Evolutionary conservation across 1,139 yeast species (phyloP).

Genomic region (Pichia sorboxylosa): DNA sequence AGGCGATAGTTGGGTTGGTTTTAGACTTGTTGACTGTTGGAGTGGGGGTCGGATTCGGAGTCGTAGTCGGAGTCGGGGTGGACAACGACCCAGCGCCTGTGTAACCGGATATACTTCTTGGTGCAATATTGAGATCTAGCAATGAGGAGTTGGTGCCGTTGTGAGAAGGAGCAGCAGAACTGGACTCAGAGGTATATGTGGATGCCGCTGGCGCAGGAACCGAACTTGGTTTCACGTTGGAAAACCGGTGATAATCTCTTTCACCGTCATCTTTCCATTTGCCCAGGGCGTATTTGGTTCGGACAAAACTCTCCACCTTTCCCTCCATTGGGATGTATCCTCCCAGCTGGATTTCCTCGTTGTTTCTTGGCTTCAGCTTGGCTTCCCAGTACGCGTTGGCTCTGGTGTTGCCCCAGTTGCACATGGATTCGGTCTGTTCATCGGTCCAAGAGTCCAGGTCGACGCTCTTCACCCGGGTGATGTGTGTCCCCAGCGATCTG

Average conservation of each 20-base stretch:
- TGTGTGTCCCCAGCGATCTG: constrained; percentile 91
- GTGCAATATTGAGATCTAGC: no score
- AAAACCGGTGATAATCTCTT: constrained; percentile 22
- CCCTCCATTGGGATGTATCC: constrained; percentile 71
- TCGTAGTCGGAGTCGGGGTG: constrained; percentile 4
- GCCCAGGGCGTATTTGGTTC: constrained; percentile 82
- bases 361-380: constrained; percentile 38
- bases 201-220: no score
- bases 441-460: constrained; percentile 97
- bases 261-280: constrained; percentile 80
- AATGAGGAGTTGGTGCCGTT: neutral
- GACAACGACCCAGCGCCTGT: neutral
- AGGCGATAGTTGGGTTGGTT: constrained; percentile 6
- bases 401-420: constrained; percentile 73
- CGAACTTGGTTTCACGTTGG: no score
- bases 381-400: constrained; percentile 80
- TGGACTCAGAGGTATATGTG: no score
- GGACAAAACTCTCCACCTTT: constrained; percentile 78
- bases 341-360: constrained; percentile 16
- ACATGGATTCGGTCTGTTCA: constrained; percentile 75
- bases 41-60: constrained; percentile 1
- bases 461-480: constrained; percentile 74
- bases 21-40: constrained; percentile 3
- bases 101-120: no score
- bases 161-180: neutral